These are phyloP conservation scores for Mantamonas sphyraenae DNA, from an alignment of 78 protist species.

Conservation along the genomic window DNA sequence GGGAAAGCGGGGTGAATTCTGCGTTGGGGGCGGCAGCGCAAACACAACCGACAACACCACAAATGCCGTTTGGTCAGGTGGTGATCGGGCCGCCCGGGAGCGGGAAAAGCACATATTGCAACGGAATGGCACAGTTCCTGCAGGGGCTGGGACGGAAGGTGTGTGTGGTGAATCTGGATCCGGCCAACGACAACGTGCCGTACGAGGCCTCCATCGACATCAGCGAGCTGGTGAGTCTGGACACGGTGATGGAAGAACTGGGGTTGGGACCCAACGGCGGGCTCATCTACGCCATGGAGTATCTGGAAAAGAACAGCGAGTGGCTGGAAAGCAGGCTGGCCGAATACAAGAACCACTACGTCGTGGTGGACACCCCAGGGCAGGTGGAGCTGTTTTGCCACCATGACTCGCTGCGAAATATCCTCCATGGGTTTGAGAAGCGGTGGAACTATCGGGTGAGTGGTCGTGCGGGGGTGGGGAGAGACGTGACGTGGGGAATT, in stretches of 20 bases:
- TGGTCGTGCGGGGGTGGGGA: no score
- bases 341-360: constrained; percentile 22
- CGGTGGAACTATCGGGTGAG: constrained; percentile 58
- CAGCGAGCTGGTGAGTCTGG: constrained; percentile 47
- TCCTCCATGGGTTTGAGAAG: constrained; percentile 45
- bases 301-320: constrained; percentile 71
- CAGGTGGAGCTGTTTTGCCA: constrained; percentile 96
- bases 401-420: constrained; percentile 53
- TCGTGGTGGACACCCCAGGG: constrained; percentile 94
- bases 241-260: constrained; percentile 51
- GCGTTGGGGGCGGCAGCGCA: no score
- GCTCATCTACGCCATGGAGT: constrained; percentile 67
- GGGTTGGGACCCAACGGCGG: constrained; percentile 96
- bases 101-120: constrained; percentile 91
- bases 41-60: constrained; percentile 11
- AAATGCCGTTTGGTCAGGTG: constrained; percentile 75
- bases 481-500: no score
- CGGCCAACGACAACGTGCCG: constrained; percentile 85
- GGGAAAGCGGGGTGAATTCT: no score
- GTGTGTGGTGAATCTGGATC: constrained; percentile 87
- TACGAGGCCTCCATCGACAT: constrained; percentile 49
- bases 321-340: constrained; percentile 78
- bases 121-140: constrained; percentile 68
- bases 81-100: constrained; percentile 95
- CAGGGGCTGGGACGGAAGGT: constrained; percentile 26